Evolutionary conservation across 2,329 filamentous ascomycete genomes (phyloP).

Genomic region (Calycina herbarum): DNA sequence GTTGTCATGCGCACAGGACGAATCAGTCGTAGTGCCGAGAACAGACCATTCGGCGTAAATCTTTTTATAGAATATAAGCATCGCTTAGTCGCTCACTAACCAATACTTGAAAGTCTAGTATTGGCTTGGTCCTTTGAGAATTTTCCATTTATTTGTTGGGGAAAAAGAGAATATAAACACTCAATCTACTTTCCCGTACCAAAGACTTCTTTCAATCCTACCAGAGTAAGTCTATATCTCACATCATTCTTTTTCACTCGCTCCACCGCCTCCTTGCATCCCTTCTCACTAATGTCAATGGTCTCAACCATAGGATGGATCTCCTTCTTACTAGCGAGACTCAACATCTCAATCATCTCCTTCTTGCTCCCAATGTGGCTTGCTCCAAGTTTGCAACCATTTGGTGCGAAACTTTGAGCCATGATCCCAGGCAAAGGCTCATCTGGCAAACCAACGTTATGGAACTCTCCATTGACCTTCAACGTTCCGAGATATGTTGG

Average conservation of each 20-base stretch:
- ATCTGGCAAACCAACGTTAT: slow-evolving; percentile 59
- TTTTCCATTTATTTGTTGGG: no score
- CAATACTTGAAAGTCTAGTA: no score
- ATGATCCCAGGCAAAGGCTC: slow-evolving; percentile 46
- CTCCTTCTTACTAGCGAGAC: slow-evolving; percentile 57
- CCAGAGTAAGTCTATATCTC: slow-evolving; percentile 70
- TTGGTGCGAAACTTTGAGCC: slow-evolving; percentile 42
- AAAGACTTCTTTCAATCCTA: slow-evolving; percentile 67
- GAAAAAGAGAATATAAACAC: neutral
- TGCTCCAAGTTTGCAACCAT: slow-evolving; percentile 40
- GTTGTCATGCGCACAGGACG: no score
- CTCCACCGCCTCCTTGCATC: slow-evolving; percentile 68
- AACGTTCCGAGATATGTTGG: slow-evolving; percentile 51
- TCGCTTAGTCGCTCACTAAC: no score
- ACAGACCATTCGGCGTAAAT: no score
- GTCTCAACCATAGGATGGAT: slow-evolving; percentile 57
- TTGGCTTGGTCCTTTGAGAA: no score
- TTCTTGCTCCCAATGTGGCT: slow-evolving; percentile 63
- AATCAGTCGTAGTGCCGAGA: no score
- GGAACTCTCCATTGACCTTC: slow-evolving; percentile 55
- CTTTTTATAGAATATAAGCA: no score
- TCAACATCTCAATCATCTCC: slow-evolving; percentile 59
- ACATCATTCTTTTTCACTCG: slow-evolving; percentile 71
- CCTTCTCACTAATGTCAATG: slow-evolving; percentile 48
- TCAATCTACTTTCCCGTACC: slow-evolving; percentile 27